These are phyloP conservation scores for Euphorbia lathyris DNA, from an alignment of 345 rosid species.

Conservation along the genomic window DNA sequence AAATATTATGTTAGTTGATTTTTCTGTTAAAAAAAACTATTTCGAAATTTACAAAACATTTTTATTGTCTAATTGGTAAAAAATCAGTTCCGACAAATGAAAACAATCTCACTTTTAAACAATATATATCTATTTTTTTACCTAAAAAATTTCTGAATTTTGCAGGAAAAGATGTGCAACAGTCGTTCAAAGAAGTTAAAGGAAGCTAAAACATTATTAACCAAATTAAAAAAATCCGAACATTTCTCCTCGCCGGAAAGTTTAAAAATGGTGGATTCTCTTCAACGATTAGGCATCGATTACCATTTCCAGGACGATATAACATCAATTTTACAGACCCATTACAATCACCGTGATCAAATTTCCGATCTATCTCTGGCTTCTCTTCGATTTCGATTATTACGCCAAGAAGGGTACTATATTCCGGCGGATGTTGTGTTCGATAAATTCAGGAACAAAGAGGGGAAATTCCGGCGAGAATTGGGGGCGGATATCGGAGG, in stretches of 20 bases:
- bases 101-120: no score
- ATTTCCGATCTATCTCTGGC: slow-evolving; percentile 21
- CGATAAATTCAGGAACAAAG: neutral
- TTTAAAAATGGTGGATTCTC: neutral
- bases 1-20: no score
- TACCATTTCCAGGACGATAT: slow-evolving; percentile 2
- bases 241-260: neutral
- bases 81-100: no score
- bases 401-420: slow-evolving; percentile 5
- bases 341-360: neutral
- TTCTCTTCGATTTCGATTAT: slow-evolving; percentile 11
- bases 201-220: neutral
- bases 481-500: neutral
- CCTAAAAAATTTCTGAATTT: neutral
- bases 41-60: no score
- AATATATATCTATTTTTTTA: no score
- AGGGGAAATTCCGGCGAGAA: neutral
- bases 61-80: no score
- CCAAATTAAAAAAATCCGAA: neutral
- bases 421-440: neutral
- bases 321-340: neutral
- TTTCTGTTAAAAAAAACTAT: no score
- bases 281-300: slow-evolving; percentile 7
- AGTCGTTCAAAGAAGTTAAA: neutral
- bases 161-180: neutral